Percentiles rank a stretch among this genome's conserved stretches.
These are phyloP conservation scores for Lepidium aucheri DNA, from an alignment of 345 rosid species.

Conservation along the genomic window DNA sequence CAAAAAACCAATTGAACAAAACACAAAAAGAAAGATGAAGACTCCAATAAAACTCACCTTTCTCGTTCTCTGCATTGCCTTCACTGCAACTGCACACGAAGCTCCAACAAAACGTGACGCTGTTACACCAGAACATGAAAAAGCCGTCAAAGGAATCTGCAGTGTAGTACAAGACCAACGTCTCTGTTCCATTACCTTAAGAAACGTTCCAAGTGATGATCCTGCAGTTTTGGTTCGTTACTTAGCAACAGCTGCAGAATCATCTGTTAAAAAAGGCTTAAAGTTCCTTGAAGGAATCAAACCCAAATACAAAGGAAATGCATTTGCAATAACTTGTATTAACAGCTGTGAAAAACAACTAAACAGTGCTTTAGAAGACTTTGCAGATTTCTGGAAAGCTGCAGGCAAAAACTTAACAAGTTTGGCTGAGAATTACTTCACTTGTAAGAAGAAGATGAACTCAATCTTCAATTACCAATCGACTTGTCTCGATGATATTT, in stretches of 20 bases:
- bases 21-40: conserved; percentile 1
- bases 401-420: conserved; percentile 19
- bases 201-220: conserved; percentile 31
- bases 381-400: conserved; percentile 29
- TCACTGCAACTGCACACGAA: conserved; percentile 15
- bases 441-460: conserved; percentile 24
- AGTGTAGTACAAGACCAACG: conserved; percentile 38
- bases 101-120: conserved; percentile 6
- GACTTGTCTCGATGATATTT: conserved; percentile 27
- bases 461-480: conserved; percentile 21
- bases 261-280: conserved; percentile 25
- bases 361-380: conserved; percentile 20
- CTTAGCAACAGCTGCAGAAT: conserved; percentile 27
- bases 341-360: conserved; percentile 20
- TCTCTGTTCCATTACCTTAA: conserved; percentile 38
- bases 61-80: conserved; percentile 17
- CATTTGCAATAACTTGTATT: conserved; percentile 15
- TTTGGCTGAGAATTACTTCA: conserved; percentile 24
- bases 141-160: conserved; percentile 38
- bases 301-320: conserved; percentile 20
- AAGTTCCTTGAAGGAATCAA: conserved; percentile 28
- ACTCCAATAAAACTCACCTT: conserved; percentile 28
- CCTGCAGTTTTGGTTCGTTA: conserved; percentile 40
- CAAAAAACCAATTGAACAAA: not conserved
- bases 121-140: conserved; percentile 27